Conservation (phyloP, 2,329 filamentous ascomycete species). For the Colletotrichum salicis region DNA sequence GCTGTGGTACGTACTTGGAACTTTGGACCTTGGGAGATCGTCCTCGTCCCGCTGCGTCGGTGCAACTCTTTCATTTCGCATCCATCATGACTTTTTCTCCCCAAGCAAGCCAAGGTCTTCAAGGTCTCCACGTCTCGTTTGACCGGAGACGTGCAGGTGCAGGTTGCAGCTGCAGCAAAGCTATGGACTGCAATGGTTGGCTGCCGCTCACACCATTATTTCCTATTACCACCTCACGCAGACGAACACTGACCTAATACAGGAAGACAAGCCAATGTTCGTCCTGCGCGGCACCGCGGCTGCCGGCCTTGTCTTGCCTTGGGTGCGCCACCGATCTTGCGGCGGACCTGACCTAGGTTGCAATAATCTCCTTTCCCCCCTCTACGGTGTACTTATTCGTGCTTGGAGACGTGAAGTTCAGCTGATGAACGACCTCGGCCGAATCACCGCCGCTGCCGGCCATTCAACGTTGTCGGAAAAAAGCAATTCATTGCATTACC, state of each 20-base stretch:
- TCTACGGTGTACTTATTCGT: background rate
- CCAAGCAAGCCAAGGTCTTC: background rate
- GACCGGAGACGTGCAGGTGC: background rate
- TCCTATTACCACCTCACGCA: background rate
- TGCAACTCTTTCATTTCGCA: slow-evolving; percentile 23
- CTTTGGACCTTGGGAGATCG: background rate
- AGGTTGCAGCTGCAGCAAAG: background rate
- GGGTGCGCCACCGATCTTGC: slow-evolving; percentile 28
- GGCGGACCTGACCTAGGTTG: slow-evolving; percentile 16
- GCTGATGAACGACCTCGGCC: slow-evolving; percentile 4
- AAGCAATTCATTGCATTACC: slow-evolving; percentile 24
- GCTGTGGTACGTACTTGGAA: background rate
- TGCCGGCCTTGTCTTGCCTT: slow-evolving; percentile 1
- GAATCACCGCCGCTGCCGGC: slow-evolving; percentile 2
- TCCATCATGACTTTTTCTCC: slow-evolving; percentile 14
- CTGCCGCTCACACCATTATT: background rate
- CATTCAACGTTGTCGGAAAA: slow-evolving; percentile 14
- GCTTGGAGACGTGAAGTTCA: background rate
- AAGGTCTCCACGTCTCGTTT: background rate
- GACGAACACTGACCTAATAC: background rate
- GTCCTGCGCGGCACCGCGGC: background rate
- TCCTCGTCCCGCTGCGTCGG: slow-evolving; percentile 22
- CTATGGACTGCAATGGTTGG: background rate
- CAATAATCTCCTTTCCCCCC: background rate
- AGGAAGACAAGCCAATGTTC: background rate